A percentile compares a stretch with the other conserved stretches of the same genome.
These are phyloP conservation scores for Epichloe gansuensis DNA, from an alignment of 2,329 filamentous ascomycete genomes.

Conservation along the genomic window DNA sequence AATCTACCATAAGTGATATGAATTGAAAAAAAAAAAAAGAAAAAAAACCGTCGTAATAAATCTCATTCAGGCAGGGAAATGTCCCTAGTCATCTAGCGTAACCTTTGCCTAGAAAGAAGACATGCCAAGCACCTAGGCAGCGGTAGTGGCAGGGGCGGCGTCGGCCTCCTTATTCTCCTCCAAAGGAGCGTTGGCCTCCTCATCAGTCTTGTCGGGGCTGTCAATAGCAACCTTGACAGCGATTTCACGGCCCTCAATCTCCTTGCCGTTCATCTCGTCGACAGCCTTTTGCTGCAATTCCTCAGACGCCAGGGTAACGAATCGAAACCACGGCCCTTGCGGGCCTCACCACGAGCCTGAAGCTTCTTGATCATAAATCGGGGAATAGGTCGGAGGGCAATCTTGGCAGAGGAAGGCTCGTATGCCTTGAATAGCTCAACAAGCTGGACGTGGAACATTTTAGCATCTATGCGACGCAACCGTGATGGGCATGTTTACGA, in stretches of 20 bases:
- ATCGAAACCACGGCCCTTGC: slow-evolving; percentile 98
- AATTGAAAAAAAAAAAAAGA: slow-evolving; percentile 18
- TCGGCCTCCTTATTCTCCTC: slow-evolving; percentile 29
- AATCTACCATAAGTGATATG: slow-evolving; percentile 27
- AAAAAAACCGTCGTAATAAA: slow-evolving; percentile 25
- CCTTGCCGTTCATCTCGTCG: slow-evolving; percentile 97
- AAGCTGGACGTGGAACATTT: slow-evolving; percentile 47
- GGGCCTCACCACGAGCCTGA: slow-evolving; percentile 90
- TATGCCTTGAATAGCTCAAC: slow-evolving; percentile 94
- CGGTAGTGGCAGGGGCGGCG: slow-evolving; percentile 15
- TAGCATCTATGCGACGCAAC: neutral
- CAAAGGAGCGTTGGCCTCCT: slow-evolving; percentile 58
- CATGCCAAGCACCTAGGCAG: slow-evolving; percentile 18
- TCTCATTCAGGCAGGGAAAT: slow-evolving; percentile 18
- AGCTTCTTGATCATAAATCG: slow-evolving; percentile 99
- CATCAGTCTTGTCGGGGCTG: slow-evolving; percentile 89
- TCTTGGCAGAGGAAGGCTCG: slow-evolving; percentile 90
- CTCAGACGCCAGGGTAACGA: slow-evolving; percentile 91
- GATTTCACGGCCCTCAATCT: slow-evolving; percentile 97
- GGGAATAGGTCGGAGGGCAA: slow-evolving; percentile 93
- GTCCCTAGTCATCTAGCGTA: slow-evolving; percentile 15
- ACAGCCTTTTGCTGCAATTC: slow-evolving; percentile 97
- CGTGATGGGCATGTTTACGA: neutral
- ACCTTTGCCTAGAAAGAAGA: slow-evolving; percentile 6
- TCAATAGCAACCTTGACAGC: slow-evolving; percentile 99